Percentiles rank a stretch among this genome's conserved stretches.
These are phyloP conservation scores for Aspergillus indologenus DNA, from an alignment of 495 filamentous ascomycete genomes.

Conservation along the genomic window DNA sequence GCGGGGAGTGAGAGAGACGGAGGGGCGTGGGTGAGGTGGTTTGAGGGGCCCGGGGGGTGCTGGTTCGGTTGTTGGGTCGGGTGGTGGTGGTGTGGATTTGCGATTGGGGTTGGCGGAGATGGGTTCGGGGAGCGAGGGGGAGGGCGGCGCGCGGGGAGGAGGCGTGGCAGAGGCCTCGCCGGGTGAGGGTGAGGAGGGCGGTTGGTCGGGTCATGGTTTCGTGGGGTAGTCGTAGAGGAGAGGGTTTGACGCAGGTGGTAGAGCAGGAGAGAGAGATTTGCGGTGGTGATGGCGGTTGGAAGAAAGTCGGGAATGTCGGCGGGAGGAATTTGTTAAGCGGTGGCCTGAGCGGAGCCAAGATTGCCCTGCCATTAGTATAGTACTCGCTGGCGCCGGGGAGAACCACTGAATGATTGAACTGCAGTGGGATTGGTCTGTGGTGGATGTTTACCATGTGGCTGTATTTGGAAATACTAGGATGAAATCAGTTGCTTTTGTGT, in stretches of 20 bases:
- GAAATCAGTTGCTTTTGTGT: too few species aligned
- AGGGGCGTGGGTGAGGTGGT: too few species aligned
- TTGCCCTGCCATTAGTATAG: neutral
- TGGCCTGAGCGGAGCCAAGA: constrained; percentile 25
- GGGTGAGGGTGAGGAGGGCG: constrained; percentile 7
- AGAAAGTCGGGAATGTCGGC: neutral
- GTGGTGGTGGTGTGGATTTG: constrained; percentile 9
- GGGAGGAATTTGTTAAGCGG: constrained; percentile 18
- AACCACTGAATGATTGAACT: too few species aligned
- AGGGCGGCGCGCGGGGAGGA: neutral
- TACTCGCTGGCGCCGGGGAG: too few species aligned
- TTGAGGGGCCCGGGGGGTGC: neutral
- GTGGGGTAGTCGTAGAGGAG: neutral
- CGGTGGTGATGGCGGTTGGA: constrained; percentile 8
- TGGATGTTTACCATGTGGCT: too few species aligned
- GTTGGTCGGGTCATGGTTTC: constrained; percentile 1
- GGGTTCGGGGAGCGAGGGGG: neutral
- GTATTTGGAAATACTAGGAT: too few species aligned
- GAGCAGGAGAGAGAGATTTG: too few species aligned
- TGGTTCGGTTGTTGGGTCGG: constrained; percentile 6
- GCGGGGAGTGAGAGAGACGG: constrained; percentile 18
- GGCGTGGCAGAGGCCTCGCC: constrained; percentile 6
- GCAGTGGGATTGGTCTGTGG: too few species aligned
- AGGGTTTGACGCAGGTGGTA: constrained; percentile 6
- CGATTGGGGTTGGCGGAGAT: constrained; percentile 5